These are phyloP conservation scores for Cryphonectria carpinicola DNA, from an alignment of 2,329 filamentous ascomycete genomes.

Conservation along the genomic window DNA sequence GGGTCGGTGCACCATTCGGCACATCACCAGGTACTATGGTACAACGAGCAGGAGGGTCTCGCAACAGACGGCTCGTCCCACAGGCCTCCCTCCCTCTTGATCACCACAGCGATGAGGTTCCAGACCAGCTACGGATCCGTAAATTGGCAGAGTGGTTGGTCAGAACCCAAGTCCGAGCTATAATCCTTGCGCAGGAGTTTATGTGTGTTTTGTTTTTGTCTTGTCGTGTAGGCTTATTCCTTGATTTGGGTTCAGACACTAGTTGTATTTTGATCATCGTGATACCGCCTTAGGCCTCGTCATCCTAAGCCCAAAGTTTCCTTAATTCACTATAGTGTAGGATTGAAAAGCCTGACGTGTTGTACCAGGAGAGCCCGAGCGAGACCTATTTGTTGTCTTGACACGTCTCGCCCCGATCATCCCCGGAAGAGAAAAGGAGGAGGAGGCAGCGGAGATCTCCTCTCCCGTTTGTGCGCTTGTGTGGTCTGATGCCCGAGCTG, in stretches of 20 bases:
- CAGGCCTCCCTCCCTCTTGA: not conserved
- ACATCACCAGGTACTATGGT: not conserved
- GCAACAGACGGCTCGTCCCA: conserved; percentile 21
- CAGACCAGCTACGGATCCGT: not conserved
- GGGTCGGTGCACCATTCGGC: conserved; percentile 11
- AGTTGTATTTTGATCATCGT: conserved; percentile 11
- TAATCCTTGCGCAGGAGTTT: conserved; percentile 8
- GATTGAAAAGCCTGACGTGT: conserved; percentile 7
- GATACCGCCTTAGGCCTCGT: not conserved
- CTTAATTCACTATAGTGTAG: conserved; percentile 11
- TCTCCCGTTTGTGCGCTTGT: not conserved
- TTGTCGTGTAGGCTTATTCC: not conserved
- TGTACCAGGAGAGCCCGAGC: conserved; percentile 7
- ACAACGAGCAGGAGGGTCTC: not conserved
- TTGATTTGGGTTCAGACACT: not conserved
- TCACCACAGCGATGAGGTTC: conserved; percentile 1
- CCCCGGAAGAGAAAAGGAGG: not conserved
- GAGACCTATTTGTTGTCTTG: conserved; percentile 14
- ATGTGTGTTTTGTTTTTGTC: not conserved
- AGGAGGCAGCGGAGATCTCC: conserved; percentile 8
- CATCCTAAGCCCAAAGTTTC: not conserved
- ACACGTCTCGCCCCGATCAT: conserved; percentile 18
- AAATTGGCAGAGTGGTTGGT: not conserved
- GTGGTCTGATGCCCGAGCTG: conserved; percentile 22
- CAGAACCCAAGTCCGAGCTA: conserved; percentile 14